These are phyloP conservation scores for Fraxinus latifolia DNA, from an alignment of 305 asterid genomes.

Conservation along the genomic window DNA sequence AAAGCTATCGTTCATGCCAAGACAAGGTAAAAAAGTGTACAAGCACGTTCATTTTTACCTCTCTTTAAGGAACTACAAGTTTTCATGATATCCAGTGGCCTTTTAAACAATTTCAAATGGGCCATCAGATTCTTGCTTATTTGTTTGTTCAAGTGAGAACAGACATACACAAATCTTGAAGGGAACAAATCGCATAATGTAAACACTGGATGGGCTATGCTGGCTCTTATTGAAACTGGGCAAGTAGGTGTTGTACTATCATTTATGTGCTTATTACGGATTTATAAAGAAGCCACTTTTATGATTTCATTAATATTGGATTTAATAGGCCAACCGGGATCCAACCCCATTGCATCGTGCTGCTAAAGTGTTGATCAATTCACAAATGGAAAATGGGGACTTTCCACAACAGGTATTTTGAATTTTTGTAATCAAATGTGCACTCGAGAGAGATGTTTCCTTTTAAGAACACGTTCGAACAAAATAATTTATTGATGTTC, in stretches of 20 bases:
- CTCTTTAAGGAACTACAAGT: neutral
- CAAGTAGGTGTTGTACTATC: conserved; percentile 45
- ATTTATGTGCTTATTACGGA: neutral
- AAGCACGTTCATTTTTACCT: neutral
- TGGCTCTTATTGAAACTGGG: conserved; percentile 65
- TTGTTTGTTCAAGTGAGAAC: neutral
- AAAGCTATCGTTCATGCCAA: conserved; percentile 62
- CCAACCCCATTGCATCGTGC: conserved; percentile 58
- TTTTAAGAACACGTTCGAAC: neutral
- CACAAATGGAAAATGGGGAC: conserved; percentile 75
- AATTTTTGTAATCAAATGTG: neutral
- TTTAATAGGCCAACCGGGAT: conserved; percentile 46
- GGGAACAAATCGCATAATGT: conserved; percentile 45
- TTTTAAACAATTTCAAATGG: neutral
- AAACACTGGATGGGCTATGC: conserved; percentile 68
- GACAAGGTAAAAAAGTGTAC: conserved; percentile 34
- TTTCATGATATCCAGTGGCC: neutral
- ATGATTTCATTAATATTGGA: neutral
- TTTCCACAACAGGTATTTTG: conserved; percentile 69
- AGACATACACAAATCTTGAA: conserved; percentile 51
- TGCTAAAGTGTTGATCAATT: conserved; percentile 50
- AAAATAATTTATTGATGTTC: neutral
- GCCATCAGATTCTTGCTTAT: neutral
- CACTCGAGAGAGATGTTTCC: neutral
- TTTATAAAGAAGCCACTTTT: neutral